These are phyloP conservation scores for Buxus sempervirens DNA, from an alignment of 164 flowering plant species.

Conservation along the genomic window DNA sequence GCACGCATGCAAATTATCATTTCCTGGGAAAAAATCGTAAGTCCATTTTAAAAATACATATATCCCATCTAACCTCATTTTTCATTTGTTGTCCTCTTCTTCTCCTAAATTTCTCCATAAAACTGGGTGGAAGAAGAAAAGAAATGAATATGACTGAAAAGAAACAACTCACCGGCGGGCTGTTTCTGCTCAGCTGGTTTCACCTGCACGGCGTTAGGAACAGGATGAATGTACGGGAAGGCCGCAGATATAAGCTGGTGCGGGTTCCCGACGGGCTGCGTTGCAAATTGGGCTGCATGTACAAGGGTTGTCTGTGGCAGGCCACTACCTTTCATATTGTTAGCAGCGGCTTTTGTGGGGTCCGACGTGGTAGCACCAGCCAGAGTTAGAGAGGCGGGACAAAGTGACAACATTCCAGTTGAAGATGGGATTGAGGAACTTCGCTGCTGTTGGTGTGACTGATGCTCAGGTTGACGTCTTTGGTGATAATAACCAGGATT, in stretches of 20 bases:
- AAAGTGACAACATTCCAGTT: slow-evolving; percentile 48
- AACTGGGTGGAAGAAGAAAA: slow-evolving; percentile 2
- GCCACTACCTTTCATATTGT: slow-evolving; percentile 42
- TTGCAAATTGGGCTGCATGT: slow-evolving; percentile 44
- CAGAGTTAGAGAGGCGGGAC: slow-evolving; percentile 33
- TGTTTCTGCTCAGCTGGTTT: slow-evolving; percentile 80
- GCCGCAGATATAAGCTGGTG: slow-evolving; percentile 48
- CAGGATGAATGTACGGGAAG: slow-evolving; percentile 54
- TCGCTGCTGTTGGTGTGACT: slow-evolving; percentile 29
- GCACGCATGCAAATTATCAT: slow-evolving; percentile 39
- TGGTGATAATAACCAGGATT: slow-evolving; percentile 41
- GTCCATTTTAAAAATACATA: slow-evolving; percentile 15
- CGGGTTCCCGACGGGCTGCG: slow-evolving; percentile 36
- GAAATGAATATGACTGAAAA: neutral
- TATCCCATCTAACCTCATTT: neutral
- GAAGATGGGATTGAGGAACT: slow-evolving; percentile 42
- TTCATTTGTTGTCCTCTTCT: too few relatives aligned
- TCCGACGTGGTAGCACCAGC: slow-evolving; percentile 42
- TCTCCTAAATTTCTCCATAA: neutral
- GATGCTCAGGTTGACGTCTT: slow-evolving; percentile 50
- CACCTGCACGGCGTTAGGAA: slow-evolving; percentile 57
- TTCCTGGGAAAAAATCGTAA: slow-evolving; percentile 36
- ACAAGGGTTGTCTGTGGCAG: slow-evolving; percentile 38
- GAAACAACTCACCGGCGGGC: slow-evolving; percentile 61
- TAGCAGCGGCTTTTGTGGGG: slow-evolving; percentile 58